Conservation (phyloP, 2,329 filamentous ascomycete genomes). For the Fusarium sp. region DNA sequence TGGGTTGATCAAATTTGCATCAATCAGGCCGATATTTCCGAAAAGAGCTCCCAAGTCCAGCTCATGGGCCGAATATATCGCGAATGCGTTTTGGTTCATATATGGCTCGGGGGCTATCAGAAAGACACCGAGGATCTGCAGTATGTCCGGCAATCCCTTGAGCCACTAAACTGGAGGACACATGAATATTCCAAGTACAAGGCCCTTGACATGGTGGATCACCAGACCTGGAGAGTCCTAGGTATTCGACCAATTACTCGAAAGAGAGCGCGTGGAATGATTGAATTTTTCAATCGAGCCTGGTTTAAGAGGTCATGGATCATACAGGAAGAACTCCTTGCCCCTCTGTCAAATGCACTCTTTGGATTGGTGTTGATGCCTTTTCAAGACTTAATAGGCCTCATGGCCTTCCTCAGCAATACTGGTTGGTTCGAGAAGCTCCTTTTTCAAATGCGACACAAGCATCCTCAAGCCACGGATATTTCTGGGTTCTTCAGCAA, state of each 20-base stretch:
- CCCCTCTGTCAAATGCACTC: background rate
- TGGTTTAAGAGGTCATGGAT: background rate
- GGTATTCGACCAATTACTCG: background rate
- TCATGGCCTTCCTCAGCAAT: too few species aligned
- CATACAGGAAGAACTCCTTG: background rate
- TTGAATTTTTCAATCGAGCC: background rate
- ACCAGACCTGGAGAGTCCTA: too few species aligned
- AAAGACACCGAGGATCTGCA: background rate
- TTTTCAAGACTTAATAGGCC: too few species aligned
- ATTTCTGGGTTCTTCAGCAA: too few species aligned
- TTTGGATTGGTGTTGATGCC: background rate
- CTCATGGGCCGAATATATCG: background rate
- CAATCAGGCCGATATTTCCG: background rate
- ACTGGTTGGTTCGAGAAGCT: too few species aligned
- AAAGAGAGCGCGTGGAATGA: accelerated
- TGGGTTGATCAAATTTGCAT: background rate
- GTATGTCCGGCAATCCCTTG: too few species aligned
- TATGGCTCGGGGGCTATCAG: background rate
- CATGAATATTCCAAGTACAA: too few species aligned
- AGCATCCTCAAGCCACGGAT: accelerated
- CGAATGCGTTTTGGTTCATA: accelerated
- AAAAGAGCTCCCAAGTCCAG: background rate
- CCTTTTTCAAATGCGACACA: accelerated
- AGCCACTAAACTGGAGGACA: too few species aligned
- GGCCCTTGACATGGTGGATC: too few species aligned